phyloP scores from a whole-genome alignment of 2,329 filamentous ascomycete species.

The Verticillium longisporum region DNA sequence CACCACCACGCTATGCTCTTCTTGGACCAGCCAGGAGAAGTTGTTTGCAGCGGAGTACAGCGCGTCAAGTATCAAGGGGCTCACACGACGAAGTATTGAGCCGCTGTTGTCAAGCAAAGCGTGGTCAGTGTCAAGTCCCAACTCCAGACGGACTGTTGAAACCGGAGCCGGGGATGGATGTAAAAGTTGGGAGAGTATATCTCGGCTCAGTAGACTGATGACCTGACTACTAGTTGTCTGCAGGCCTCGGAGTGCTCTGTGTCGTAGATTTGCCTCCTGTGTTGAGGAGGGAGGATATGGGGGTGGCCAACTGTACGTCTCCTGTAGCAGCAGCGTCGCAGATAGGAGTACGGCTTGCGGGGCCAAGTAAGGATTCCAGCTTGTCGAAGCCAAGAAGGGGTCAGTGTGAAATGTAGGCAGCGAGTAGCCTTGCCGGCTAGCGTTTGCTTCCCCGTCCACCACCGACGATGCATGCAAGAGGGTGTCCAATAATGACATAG shows the following conservation, averaged over 20 bases:
- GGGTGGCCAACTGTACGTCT: conserved; percentile 27
- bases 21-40: conserved; percentile 28
- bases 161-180: conserved; percentile 15
- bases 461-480: neutral
- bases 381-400: neutral
- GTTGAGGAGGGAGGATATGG: conserved; percentile 9
- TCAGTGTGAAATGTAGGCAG: neutral
- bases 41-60: conserved; percentile 29
- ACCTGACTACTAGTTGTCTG: conserved; percentile 19
- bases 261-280: conserved; percentile 22
- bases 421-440: neutral
- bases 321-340: conserved; percentile 21
- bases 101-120: neutral
- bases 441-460: neutral
- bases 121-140: neutral
- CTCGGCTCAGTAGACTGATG: conserved; percentile 19
- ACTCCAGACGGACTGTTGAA: neutral
- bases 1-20: conserved; percentile 23
- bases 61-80: conserved; percentile 27
- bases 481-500: neutral
- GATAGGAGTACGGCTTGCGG: conserved; percentile 14
- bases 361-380: conserved; percentile 5
- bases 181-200: conserved; percentile 11
- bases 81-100: conserved; percentile 10
- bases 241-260: conserved; percentile 23